Percentiles rank a stretch among this genome's conserved stretches.
These are phyloP conservation scores for Bolboschoenoplectus hybrid DNA, from an alignment of 202 grass and related monocot species.

Conservation along the genomic window DNA sequence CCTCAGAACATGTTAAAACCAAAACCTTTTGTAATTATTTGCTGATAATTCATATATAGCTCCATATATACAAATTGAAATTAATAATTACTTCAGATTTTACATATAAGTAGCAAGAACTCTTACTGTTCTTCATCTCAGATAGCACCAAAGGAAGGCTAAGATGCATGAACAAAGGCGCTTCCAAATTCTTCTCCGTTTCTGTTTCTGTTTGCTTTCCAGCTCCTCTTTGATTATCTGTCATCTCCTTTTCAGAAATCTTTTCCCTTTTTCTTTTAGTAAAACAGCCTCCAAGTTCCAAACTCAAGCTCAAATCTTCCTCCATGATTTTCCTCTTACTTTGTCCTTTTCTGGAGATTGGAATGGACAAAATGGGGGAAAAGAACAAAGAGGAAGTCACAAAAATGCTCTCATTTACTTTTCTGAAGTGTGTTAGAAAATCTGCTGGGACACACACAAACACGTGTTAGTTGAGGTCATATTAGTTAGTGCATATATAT, in stretches of 20 bases:
- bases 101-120: background rate
- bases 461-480: conserved; percentile 17
- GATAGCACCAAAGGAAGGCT: background rate
- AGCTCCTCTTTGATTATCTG: background rate
- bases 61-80: background rate
- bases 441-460: background rate
- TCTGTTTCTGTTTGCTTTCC: background rate
- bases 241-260: background rate
- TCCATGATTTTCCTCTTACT: conserved; percentile 16
- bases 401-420: background rate
- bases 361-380: background rate
- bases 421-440: background rate
- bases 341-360: background rate
- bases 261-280: conserved; percentile 5
- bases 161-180: background rate
- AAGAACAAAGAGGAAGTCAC: background rate
- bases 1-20: background rate
- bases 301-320: conserved; percentile 31
- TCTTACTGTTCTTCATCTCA: conserved; percentile 20
- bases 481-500: background rate
- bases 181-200: background rate
- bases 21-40: background rate
- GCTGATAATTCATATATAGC: background rate
- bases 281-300: background rate
- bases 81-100: background rate